phyloP scores from a whole-genome alignment of 352 stramenopile species.

The Pythium scleroteichum region DNA sequence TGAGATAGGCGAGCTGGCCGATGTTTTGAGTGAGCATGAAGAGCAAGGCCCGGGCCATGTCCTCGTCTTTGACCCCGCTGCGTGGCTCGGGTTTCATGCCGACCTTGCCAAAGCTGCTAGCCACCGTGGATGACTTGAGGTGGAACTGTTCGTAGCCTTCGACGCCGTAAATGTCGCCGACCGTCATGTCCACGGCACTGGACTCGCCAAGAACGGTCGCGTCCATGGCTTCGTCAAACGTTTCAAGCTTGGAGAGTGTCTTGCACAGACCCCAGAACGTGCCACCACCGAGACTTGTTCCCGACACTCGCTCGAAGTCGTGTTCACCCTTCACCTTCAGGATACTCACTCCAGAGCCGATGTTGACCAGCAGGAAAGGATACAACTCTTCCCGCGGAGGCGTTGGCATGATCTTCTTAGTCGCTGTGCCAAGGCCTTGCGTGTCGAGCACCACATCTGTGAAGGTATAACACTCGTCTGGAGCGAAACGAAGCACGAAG shows the following conservation, averaged over 20 bases:
- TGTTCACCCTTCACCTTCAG: slow-evolving; percentile 90
- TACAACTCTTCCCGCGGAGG: slow-evolving; percentile 69
- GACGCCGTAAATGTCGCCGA: slow-evolving; percentile 98
- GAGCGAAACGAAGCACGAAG: slow-evolving; percentile 92
- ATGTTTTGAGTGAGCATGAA: slow-evolving; percentile 99
- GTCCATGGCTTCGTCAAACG: slow-evolving; percentile 80
- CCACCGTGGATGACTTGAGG: slow-evolving; percentile 85
- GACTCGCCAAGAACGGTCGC: slow-evolving; percentile 67
- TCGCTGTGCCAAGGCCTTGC: slow-evolving; percentile 52
- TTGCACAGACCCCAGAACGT: slow-evolving; percentile 97
- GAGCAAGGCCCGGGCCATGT: slow-evolving; percentile 93
- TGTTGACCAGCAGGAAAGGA: slow-evolving; percentile 97
- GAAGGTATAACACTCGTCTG: slow-evolving; percentile 97
- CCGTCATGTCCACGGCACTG: slow-evolving; percentile 93
- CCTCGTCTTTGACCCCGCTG: slow-evolving; percentile 80
- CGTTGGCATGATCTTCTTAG: slow-evolving; percentile 66
- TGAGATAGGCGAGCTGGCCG: slow-evolving; percentile 94
- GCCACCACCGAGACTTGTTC: slow-evolving; percentile 96
- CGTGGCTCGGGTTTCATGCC: slow-evolving; percentile 37
- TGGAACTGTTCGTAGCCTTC: slow-evolving; percentile 89
- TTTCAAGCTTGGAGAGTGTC: slow-evolving; percentile 88
- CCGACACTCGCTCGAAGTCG: slow-evolving; percentile 95
- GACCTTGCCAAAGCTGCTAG: slow-evolving; percentile 97
- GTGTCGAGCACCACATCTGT: slow-evolving; percentile 71
- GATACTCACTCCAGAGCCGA: slow-evolving; percentile 97